Base-by-base conservation (phyloP, 352 stramenopile species). In the Pythium rhizo-oryzae region DNA sequence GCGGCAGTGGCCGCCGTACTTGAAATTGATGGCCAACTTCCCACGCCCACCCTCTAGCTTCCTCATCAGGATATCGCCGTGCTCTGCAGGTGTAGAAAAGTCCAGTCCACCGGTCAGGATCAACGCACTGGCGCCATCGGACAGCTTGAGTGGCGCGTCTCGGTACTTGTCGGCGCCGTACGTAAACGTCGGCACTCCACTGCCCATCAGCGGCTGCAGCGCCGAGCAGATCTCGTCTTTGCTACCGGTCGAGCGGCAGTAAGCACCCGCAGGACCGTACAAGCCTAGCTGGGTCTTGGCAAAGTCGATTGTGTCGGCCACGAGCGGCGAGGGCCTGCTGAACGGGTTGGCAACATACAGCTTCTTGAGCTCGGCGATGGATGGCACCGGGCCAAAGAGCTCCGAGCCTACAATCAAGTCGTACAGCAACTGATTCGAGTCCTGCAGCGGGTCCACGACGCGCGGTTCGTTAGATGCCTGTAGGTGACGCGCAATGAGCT, bases 131-230 rank as follows among this genome's bases (percentile, higher is more conserved):
- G 68, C 54, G 53, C 70, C 35, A 13, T 52, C 39, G 0, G 72
- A 52, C n/a, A 85, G 68, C 23, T 39, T 35, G 0, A 77, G 53
- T 8, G 65, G 71, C 16, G 50, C 55, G 30, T 76, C 62, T 16
- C 39, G 76, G 70, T 81, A 82, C 54, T 72, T 43, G 62, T 85
- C 78, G 6, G 24, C 56, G n/a, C 28, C 33, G 65, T 85, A 82
- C 13, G 53, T 23, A 54, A 76, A 81, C 47, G 59, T 44, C 0
- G 19, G n/a, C 4, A 21, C 46, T 5, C n/a, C 23, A 16, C 9
- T 43, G 50, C 8, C 53, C 23, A 41, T 60, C 19, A 63, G 16
- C 33, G 19, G 1, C 12, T 51, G 18, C 33, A 65, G 28, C 47
- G 47, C 33, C 6, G 18, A 4, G 47, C 59, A 65, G 11, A 21